Percentiles rank a stretch among this genome's conserved stretches.
These are phyloP conservation scores for Periconia digitata DNA, from an alignment of 2,329 filamentous ascomycete species.

Conservation along the genomic window DNA sequence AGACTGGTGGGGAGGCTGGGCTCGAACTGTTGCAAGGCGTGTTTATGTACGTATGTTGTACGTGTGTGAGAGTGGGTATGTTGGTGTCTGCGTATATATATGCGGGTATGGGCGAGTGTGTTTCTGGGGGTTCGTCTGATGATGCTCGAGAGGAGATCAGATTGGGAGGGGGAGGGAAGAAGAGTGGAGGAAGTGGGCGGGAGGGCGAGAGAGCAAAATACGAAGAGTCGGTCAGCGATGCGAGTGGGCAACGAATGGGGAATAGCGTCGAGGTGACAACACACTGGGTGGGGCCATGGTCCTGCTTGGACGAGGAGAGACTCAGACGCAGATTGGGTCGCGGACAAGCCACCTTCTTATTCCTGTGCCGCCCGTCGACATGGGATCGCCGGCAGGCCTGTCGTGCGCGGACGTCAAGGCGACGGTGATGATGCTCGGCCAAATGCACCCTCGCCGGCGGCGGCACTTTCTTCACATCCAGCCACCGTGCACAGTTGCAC, in stretches of 20 bases:
- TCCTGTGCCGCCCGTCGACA: constrained; percentile 19
- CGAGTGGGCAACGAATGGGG: constrained; percentile 18
- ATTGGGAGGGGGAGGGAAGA: constrained; percentile 8
- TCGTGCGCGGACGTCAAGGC: neutral
- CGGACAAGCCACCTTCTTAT: constrained; percentile 41
- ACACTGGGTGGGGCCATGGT: constrained; percentile 40
- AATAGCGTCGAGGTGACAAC: constrained; percentile 38
- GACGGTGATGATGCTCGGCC: neutral
- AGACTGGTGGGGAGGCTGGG: neutral
- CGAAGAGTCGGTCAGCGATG: constrained; percentile 34
- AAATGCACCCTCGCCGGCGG: neutral
- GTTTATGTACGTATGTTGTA: constrained; percentile 24
- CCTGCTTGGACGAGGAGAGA: constrained; percentile 14
- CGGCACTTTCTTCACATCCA: neutral
- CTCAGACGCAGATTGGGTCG: constrained; percentile 36
- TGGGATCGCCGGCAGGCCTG: constrained; percentile 13
- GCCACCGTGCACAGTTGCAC: constrained; percentile 24
- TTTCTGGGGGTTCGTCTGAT: no score
- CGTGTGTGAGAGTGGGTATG: constrained; percentile 19
- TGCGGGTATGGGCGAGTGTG: no score
- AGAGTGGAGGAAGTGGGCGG: constrained; percentile 2
- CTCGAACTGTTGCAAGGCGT: neutral
- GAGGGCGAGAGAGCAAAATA: constrained; percentile 27
- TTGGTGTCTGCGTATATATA: neutral
- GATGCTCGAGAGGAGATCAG: constrained; percentile 17